Conservation (phyloP, 768 basidiomycete genomes). For the Leccinum longicurvipes region DNA sequence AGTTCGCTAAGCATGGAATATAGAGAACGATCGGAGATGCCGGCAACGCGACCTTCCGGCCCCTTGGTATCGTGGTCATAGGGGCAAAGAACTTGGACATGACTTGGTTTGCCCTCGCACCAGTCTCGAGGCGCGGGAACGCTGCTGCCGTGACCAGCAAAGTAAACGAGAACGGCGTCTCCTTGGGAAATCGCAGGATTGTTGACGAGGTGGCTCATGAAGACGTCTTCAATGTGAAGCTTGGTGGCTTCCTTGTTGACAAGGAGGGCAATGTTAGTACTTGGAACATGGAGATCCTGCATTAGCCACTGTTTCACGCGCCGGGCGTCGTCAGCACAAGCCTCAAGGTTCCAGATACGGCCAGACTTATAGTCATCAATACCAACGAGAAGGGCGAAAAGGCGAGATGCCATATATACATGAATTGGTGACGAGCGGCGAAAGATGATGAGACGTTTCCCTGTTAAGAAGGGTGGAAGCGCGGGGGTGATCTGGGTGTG, state of each 20-base stretch:
- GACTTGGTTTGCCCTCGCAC: constrained; percentile 43
- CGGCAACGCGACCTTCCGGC: constrained; percentile 47
- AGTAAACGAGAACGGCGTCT: constrained; percentile 67
- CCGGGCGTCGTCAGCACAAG: constrained; percentile 63
- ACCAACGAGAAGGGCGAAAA: constrained; percentile 67
- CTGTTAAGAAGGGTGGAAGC: constrained; percentile 2
- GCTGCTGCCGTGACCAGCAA: constrained; percentile 70
- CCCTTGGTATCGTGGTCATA: constrained; percentile 60
- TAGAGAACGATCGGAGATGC: constrained; percentile 67
- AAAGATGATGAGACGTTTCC: constrained; percentile 7
- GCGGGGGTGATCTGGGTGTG: constrained; percentile 11
- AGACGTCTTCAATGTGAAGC: constrained; percentile 54
- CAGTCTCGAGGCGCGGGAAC: constrained; percentile 57
- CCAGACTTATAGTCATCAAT: constrained; percentile 68
- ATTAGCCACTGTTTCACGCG: constrained; percentile 55
- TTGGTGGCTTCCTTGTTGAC: constrained; percentile 60
- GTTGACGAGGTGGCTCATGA: constrained; percentile 60
- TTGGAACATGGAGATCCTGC: constrained; percentile 55
- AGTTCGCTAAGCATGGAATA: constrained; percentile 59
- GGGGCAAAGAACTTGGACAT: constrained; percentile 61
- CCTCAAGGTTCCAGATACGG: constrained; percentile 61
- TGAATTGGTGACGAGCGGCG: constrained; percentile 6
- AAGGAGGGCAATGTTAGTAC: constrained; percentile 53
- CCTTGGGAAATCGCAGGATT: constrained; percentile 57
- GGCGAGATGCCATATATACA: constrained; percentile 40